Base-by-base conservation (phyloP, 2,329 filamentous ascomycete species). In the Colletotrichum neosansevieriae region DNA sequence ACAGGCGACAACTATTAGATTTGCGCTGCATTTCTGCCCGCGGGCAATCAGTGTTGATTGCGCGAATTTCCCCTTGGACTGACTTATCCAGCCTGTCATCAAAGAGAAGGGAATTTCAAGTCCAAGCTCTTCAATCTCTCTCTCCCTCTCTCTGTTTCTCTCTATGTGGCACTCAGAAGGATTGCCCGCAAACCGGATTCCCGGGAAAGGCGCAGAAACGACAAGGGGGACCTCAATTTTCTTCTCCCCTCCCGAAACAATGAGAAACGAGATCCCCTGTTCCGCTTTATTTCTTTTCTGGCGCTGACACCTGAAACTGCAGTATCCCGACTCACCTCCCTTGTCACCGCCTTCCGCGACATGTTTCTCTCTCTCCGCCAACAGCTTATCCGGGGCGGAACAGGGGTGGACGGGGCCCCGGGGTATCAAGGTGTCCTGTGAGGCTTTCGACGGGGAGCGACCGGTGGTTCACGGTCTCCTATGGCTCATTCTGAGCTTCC, bases 241-340 rank as follows among this genome's bases (percentile, higher is more conserved):
- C n/a, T 21, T 36, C n/a, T 62, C n/a, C 36, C 47, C n/a, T 62
- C 60, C 17, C 42, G 29, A 62, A 53, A 53, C 54, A 66, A 53
- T 34, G 32, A 34, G 40, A 29, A 34, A 67, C 13, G 11, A 32
- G 15, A 44, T 45, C 54, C 21, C 21, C 53, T 68, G 58, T 58
- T 12, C 29, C n/a, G 51, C 32, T 53, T 24, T 42, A 50, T 70
- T 58, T 61, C 57, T 51, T 58, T 32, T 44, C 63, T 36, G 58
- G 59, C 45, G 42, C 13, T 38, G 59, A n/a, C 63, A 40, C 65
- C 47, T 54, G 65, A 65, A 68, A 65, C 47, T 54, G 54, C 61
- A 47, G 59, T 61, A 59, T 49, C 32, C 53, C 38, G 32, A 44
- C 17, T 58, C 32, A n/a, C 15, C 29, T 49, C 65, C 53, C 40